A percentile compares a stretch with the other conserved stretches of the same genome.
Evolutionary conservation across 2,329 filamentous ascomycete species (phyloP).

Genomic region (Venturia asperata): DNA sequence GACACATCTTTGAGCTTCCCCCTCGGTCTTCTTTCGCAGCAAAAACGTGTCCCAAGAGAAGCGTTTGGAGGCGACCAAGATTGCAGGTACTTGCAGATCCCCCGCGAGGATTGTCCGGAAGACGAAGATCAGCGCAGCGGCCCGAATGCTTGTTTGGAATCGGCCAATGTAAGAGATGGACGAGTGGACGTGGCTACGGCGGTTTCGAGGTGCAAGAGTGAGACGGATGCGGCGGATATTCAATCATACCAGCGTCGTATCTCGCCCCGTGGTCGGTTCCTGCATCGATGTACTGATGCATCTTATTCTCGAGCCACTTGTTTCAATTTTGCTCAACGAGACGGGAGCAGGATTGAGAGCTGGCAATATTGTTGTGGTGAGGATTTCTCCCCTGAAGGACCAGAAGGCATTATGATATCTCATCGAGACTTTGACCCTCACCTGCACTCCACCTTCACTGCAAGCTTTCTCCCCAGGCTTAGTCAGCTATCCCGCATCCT

Average conservation of each 20-base stretch:
- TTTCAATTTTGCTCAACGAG: too few relatives aligned
- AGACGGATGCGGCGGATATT: neutral
- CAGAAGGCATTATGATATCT: too few relatives aligned
- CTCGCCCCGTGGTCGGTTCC: too few relatives aligned
- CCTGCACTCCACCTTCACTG: too few relatives aligned
- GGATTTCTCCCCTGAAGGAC: too few relatives aligned
- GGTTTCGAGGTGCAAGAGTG: neutral
- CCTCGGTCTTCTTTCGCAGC: neutral
- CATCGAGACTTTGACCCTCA: too few relatives aligned
- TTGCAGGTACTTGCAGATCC: neutral
- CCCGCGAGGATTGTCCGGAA: constrained; percentile 1
- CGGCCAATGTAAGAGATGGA: neutral
- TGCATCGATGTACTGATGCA: too few relatives aligned
- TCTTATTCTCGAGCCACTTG: too few relatives aligned
- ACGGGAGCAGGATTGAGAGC: too few relatives aligned
- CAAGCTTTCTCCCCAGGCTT: too few relatives aligned
- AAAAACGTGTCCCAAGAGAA: neutral
- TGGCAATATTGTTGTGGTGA: too few relatives aligned
- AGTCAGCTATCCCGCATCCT: too few relatives aligned
- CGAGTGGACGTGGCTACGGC: neutral
- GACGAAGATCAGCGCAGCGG: neutral
- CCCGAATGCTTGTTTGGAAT: neutral
- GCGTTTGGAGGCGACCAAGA: neutral
- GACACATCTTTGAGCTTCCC: neutral
- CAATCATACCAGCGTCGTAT: neutral